Evolutionary conservation across 495 filamentous ascomycete species (phyloP).

Genomic region (Cercophora samala): DNA sequence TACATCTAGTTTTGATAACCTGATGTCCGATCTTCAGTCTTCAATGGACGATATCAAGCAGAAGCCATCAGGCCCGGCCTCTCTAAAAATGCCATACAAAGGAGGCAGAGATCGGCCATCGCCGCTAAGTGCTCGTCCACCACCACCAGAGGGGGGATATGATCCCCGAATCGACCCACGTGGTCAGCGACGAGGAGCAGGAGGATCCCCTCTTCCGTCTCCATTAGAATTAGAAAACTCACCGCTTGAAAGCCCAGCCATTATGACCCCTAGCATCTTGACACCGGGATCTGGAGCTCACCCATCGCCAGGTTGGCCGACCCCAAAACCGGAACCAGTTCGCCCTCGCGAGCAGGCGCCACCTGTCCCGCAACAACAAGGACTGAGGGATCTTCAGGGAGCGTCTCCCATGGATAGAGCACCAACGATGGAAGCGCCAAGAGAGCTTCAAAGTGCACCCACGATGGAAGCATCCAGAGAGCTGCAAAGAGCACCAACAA

Average conservation of each 20-base stretch:
- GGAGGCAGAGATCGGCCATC: constrained; percentile 23
- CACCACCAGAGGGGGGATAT: constrained; percentile 35
- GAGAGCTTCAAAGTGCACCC: neutral
- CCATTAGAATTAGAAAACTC: constrained; percentile 18
- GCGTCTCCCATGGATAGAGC: neutral
- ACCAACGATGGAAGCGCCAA: too few relatives aligned
- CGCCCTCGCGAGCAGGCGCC: neutral
- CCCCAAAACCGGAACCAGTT: constrained; percentile 9
- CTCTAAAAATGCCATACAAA: constrained; percentile 24
- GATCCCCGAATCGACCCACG: constrained; percentile 38
- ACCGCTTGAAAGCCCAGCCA: constrained; percentile 12
- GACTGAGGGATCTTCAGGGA: neutral
- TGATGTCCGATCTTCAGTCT: constrained; percentile 53
- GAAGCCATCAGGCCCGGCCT: constrained; percentile 9
- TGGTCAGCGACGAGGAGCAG: constrained; percentile 18
- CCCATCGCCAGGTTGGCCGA: constrained; percentile 19
- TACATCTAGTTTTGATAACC: constrained; percentile 41
- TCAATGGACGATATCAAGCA: constrained; percentile 43
- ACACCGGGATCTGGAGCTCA: constrained; percentile 16
- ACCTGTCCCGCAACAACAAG: neutral
- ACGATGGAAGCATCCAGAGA: neutral
- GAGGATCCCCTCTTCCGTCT: constrained; percentile 27
- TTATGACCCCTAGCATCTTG: constrained; percentile 5
- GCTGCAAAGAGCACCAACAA: neutral
- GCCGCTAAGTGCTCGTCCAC: constrained; percentile 28